phyloP scores from a whole-genome alignment of 352 stramenopile species.

The Phytophthora uliginosa region DNA sequence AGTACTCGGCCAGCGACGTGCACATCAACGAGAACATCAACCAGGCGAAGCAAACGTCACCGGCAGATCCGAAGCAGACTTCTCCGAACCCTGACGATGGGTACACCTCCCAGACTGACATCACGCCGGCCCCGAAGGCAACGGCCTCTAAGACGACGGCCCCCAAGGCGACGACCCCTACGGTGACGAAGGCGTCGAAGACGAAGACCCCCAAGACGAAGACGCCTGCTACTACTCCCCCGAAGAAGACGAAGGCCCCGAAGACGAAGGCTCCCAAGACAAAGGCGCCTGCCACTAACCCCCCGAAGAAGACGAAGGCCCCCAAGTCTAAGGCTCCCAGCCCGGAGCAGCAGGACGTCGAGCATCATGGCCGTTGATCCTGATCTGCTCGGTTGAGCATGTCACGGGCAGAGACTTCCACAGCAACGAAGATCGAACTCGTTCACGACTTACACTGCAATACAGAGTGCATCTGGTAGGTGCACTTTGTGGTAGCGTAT shows the following conservation, averaged over 20 bases:
- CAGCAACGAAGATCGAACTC: no score
- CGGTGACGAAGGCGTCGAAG: background rate
- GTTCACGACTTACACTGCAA: no score
- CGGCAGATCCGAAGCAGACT: background rate
- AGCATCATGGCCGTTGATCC: no score
- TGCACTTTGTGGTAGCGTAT: no score
- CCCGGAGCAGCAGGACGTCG: no score
- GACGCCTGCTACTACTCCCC: background rate
- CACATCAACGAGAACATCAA: slow-evolving; percentile 32
- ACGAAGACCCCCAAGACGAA: slow-evolving; percentile 1
- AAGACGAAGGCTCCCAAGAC: background rate
- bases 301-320: no score
- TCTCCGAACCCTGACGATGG: background rate
- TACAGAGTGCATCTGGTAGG: no score
- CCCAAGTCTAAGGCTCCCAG: no score
- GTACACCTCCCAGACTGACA: background rate
- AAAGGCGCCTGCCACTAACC: no score
- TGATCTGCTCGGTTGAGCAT: no score
- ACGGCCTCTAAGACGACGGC: slow-evolving; percentile 2
- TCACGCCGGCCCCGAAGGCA: background rate
- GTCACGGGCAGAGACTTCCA: no score
- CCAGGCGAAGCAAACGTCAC: background rate
- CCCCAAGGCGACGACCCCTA: background rate
- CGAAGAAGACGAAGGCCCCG: no score
- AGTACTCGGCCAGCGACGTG: slow-evolving; percentile 31